These are phyloP conservation scores for Physcomitrium patens DNA, from an alignment of 225 moss, liverwort and hornwort genomes.

Conservation along the genomic window DNA sequence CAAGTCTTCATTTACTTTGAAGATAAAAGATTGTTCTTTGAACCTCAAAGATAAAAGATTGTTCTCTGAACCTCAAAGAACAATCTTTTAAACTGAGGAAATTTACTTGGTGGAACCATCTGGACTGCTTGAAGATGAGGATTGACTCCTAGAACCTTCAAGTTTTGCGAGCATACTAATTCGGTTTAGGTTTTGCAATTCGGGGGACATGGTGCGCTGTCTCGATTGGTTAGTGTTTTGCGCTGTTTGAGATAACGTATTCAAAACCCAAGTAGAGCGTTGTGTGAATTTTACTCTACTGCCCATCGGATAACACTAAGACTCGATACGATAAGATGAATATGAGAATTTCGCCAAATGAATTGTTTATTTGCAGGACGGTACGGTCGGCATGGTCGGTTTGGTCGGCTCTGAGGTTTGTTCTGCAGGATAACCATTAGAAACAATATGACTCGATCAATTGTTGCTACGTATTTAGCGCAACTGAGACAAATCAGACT, in stretches of 20 bases:
- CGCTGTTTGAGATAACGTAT: neutral
- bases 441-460: neutral
- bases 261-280: neutral
- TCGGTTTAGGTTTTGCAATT: neutral
- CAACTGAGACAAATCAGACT: neutral
- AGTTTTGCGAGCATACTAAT: neutral
- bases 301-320: neutral
- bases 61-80: too few relatives aligned
- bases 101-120: neutral
- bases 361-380: neutral
- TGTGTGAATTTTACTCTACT: neutral
- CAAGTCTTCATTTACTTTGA: too few relatives aligned
- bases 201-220: too few relatives aligned
- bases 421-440: neutral
- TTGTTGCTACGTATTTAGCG: neutral
- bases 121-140: neutral
- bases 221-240: neutral
- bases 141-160: neutral
- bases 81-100: neutral
- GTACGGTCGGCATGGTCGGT: neutral
- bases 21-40: too few relatives aligned
- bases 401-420: neutral
- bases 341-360: neutral
- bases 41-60: too few relatives aligned
- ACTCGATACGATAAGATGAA: neutral